Base-by-base conservation (phyloP, 2,329 filamentous ascomycete genomes). In the Dothideomycetes sp. region DNA sequence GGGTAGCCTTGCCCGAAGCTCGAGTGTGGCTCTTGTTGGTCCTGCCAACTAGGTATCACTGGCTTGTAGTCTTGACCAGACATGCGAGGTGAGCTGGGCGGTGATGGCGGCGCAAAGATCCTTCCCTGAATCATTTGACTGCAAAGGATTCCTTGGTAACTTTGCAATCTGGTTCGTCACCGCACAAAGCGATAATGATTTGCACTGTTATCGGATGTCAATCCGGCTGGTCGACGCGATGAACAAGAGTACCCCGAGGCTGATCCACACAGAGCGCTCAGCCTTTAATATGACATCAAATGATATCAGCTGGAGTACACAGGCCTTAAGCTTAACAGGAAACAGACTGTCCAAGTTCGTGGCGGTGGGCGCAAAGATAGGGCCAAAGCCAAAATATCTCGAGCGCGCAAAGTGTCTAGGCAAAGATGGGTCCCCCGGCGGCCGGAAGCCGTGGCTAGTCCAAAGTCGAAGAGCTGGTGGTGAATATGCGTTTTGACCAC, bases 71-170 rank as follows among this genome's bases (percentile, higher is more conserved):
- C 56, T 50, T 63, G 64, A 52, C 58, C 63, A 63, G 63, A 67
- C 65, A 68, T 67, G 54, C 61, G 65, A 56, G 66, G 66, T 55
- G 66, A 69, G 47, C 55, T 66, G 44, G 66, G 66, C 49, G 66
- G 66, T 55, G 66, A 69, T 50, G 67, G 54, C 50, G 63, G 64
- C 54, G 64, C 61, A 54, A 62, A 59, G 49, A 60, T 59, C 53
- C 56, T 63, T 58, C 59, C 60, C 57, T 62, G 57, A 55, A 66
- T 44, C 52, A 54, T 54, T 53, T 43, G 41, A 39, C 37, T 41
- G 12, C 39, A 41, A 14, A 27, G 22, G 22, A 12, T n/a, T 27
- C 22, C 22, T 27, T 27, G 22, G 7, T 27, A 7, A 27, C 22
- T 27, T 27, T 12, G 22, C 22, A 27, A 27, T 12, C 22, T 27